phyloP scores from a whole-genome alignment of 257 asterid species.

The Scutellaria barbata region DNA sequence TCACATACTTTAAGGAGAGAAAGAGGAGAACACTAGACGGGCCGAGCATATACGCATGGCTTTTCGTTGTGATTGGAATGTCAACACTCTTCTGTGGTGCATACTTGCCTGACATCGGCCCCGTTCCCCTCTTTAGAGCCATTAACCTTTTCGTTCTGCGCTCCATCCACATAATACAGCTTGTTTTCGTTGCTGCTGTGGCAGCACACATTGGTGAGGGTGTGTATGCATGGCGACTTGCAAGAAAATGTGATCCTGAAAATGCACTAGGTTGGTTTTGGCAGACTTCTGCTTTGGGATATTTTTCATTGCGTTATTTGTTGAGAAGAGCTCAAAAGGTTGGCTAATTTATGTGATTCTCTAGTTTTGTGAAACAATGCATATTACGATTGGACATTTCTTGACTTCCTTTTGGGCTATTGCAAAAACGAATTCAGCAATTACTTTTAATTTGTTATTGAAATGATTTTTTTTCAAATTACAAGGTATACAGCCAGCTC shows the following conservation, averaged over 20 bases:
- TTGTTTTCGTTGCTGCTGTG: constrained; percentile 45
- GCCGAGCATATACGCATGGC: constrained; percentile 69
- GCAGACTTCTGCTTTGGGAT: constrained; percentile 84
- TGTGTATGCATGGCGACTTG: constrained; percentile 84
- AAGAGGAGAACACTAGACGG: constrained; percentile 74
- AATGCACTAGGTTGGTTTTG: constrained; percentile 89
- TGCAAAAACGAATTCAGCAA: no score
- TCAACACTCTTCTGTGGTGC: constrained; percentile 65
- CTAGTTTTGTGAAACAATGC: no score
- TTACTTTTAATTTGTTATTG: no score
- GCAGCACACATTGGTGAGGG: constrained; percentile 76
- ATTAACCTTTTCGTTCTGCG: constrained; percentile 62
- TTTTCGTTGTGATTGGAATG: constrained; percentile 65
- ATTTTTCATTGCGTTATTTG: constrained; percentile 72
- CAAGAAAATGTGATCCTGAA: constrained; percentile 78
- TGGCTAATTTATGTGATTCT: neutral
- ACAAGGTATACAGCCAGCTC: no score
- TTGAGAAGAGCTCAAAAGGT: constrained; percentile 56
- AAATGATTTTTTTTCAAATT: no score
- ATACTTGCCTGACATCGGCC: constrained; percentile 73
- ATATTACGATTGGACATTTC: no score
- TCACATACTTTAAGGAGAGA: constrained; percentile 78
- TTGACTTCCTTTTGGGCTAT: no score
- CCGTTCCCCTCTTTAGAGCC: constrained; percentile 56
- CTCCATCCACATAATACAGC: constrained; percentile 46